Conservation (phyloP, 805 yeast genomes). For the Wickerhamomyces queroliae region DNA sequence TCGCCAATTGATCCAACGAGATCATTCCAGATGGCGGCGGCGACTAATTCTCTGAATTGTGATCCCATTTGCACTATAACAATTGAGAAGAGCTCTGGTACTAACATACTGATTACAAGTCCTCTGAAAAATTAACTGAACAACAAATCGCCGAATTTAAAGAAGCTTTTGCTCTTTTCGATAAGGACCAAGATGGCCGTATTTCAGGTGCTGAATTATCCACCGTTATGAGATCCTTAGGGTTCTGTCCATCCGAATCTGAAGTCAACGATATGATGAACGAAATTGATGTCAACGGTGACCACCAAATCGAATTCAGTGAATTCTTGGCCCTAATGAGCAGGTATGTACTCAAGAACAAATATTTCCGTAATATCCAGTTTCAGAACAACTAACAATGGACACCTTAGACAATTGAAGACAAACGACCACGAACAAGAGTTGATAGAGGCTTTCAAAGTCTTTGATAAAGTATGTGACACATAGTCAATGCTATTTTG, state of each 20-base stretch:
- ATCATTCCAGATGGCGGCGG: no score
- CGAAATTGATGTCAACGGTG: conserved; percentile 94
- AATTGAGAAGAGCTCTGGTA: no score
- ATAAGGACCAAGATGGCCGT: conserved; percentile 94
- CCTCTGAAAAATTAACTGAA: conserved; percentile 83
- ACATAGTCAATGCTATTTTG: neutral
- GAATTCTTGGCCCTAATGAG: conserved; percentile 78
- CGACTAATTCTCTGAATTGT: no score
- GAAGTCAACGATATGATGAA: conserved; percentile 96
- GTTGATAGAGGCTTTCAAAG: conserved; percentile 95
- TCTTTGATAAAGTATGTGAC: conserved; percentile 59
- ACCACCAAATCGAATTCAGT: conserved; percentile 80
- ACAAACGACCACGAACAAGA: conserved; percentile 97
- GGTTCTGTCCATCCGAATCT: conserved; percentile 93
- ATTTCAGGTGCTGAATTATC: conserved; percentile 95
- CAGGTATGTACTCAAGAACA: conserved; percentile 1
- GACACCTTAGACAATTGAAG: conserved; percentile 74
- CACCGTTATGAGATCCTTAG: conserved; percentile 98
- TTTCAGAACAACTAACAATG: neutral
- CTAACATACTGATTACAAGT: conserved; percentile 11
- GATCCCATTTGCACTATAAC: no score
- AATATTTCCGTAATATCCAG: conserved; percentile 25
- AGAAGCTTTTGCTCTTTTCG: conserved; percentile 96
- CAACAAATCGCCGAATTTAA: conserved; percentile 96
- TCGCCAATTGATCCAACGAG: no score